Evolutionary conservation across 2,329 filamentous ascomycete genomes (phyloP).

Genomic region (Periglandula ipomoeae): DNA sequence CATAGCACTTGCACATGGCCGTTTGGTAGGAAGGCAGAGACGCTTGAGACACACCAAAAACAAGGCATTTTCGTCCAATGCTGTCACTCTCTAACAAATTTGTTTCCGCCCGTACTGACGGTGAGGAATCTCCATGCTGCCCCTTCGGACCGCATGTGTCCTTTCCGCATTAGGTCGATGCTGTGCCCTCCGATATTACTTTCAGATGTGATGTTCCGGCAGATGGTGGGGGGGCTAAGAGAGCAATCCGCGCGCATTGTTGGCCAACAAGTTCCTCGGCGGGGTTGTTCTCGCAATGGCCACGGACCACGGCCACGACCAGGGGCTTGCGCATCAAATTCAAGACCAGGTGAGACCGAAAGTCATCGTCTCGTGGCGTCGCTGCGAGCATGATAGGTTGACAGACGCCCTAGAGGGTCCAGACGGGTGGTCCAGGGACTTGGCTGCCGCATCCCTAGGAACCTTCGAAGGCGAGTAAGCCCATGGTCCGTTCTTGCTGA

Average conservation of each 20-base stretch:
- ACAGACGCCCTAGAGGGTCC: background rate
- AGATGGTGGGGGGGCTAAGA: background rate
- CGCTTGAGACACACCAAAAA: background rate
- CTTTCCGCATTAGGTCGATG: background rate
- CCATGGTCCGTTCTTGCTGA: background rate
- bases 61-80: no score
- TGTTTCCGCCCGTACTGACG: no score
- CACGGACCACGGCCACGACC: background rate
- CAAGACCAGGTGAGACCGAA: background rate
- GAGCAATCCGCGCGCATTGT: background rate
- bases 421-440: background rate
- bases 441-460: background rate
- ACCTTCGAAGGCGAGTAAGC: background rate
- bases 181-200: background rate
- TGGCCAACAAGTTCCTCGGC: background rate
- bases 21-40: background rate
- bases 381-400: background rate
- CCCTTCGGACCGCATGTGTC: background rate
- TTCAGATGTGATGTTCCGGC: background rate
- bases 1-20: no score
- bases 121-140: background rate
- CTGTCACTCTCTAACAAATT: no score
- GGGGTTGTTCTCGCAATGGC: background rate
- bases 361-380: background rate
- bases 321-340: background rate